A percentile compares a stretch with the other conserved stretches of the same genome.
Conservation (phyloP, 2,329 filamentous ascomycete genomes). For the Alternaria infectoria region DNA sequence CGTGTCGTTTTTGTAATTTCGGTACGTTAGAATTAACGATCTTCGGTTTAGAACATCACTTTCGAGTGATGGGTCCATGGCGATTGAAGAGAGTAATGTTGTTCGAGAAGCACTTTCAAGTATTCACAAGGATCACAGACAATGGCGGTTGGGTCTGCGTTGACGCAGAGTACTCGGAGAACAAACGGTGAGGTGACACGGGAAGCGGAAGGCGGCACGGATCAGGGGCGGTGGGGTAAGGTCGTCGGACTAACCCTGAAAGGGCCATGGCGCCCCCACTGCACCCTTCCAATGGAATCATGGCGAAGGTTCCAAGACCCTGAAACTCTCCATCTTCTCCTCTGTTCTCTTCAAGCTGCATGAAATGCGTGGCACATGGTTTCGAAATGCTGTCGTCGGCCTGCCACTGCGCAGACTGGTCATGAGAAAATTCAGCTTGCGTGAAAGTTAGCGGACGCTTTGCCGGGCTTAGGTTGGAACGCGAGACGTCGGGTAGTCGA, state of each 20-base stretch:
- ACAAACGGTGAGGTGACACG: background rate
- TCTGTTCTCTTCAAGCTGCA: background rate
- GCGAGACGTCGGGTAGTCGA: background rate
- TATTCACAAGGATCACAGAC: background rate
- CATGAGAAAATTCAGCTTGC: background rate
- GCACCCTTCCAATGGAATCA: background rate
- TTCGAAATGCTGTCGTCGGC: background rate
- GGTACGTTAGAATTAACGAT: background rate
- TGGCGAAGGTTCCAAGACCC: background rate
- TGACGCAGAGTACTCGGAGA: background rate
- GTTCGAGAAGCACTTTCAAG: background rate
- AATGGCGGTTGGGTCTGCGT: background rate
- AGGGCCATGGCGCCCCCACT: background rate
- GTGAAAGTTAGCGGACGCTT: background rate
- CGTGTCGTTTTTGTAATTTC: background rate
- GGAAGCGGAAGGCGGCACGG: background rate
- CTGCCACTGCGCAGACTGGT: background rate
- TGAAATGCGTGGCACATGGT: background rate
- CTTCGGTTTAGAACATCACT: background rate
- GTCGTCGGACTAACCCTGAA: background rate
- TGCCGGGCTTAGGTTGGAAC: background rate
- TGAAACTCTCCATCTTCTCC: background rate
- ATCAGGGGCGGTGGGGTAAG: background rate
- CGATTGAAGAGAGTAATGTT: background rate
- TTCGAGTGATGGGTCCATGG: background rate